Evolutionary conservation across 1,284 basidiomycete species (phyloP).

Genomic region (Takashimella tepidaria): DNA sequence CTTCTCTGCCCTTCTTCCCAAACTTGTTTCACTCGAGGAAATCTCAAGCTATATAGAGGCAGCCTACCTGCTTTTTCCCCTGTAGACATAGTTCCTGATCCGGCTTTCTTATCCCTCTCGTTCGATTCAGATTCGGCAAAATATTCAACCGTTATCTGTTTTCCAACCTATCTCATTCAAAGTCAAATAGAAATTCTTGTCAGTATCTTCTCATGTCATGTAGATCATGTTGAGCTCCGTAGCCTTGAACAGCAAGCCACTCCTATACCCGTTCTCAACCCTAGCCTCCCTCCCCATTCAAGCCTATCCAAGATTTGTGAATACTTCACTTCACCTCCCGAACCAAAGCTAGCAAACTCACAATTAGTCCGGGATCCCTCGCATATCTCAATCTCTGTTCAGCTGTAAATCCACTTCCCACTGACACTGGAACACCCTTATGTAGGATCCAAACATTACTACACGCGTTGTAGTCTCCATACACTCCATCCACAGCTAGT

Average conservation of each 20-base stretch:
- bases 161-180: slow-evolving; percentile 41
- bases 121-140: slow-evolving; percentile 36
- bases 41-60: slow-evolving; percentile 30
- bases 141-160: slow-evolving; percentile 44
- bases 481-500: slow-evolving; percentile 33
- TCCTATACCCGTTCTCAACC: too few relatives aligned
- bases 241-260: too few relatives aligned
- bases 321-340: too few relatives aligned
- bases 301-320: too few relatives aligned
- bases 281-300: too few relatives aligned
- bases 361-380: slow-evolving; percentile 30
- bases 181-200: too few relatives aligned
- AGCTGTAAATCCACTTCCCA: slow-evolving; percentile 41
- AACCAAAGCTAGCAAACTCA: slow-evolving; percentile 16
- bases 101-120: slow-evolving; percentile 16
- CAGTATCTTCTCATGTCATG: too few relatives aligned
- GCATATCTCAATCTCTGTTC: slow-evolving; percentile 39
- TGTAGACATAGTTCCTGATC: not conserved
- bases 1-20: slow-evolving; percentile 38
- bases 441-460: slow-evolving; percentile 40
- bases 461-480: slow-evolving; percentile 31
- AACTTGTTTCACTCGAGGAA: slow-evolving; percentile 42
- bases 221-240: too few relatives aligned
- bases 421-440: slow-evolving; percentile 32
- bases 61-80: not conserved